Base-by-base conservation (phyloP, 2,329 filamentous ascomycete genomes). In the Fusarium algeriense region DNA sequence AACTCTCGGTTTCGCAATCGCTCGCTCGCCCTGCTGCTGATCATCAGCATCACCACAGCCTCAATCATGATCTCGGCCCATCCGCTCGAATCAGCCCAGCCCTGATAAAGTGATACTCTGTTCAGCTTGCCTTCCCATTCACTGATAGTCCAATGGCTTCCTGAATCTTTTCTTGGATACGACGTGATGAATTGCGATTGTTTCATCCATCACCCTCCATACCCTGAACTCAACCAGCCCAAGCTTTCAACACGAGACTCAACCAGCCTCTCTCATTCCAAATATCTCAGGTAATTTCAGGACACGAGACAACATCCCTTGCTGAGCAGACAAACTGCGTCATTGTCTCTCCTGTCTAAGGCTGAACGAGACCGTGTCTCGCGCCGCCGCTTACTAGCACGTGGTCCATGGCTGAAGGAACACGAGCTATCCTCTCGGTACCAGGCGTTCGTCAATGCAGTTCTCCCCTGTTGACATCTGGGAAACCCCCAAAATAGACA, bases 401-500 rank as follows among this genome's bases (percentile, higher is more conserved):
- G 71, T 75, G 71, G 68, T 52, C 46, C 32, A 63, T 64, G 60
- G 59, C 52, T 58, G 45, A 55, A 60, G 45, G 58, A 73, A 74
- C 73, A 76, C 74, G 73, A 74, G 64, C 50, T 68, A 50, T 54
- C 50, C 26, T 15, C 30, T 52, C 41, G 63, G 57, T 69, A 66
- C 56, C 56, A 49, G 56, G 60, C 40, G 60, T 65, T 64, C 59
- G 55, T 74, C 53, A 58, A 64, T 68, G 61, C 61, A 63, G 45
- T 60, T 6, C 56, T 20, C 63, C 70, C 72, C 64, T 70, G 67
- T 67, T 71, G 62, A 69, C 67, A 61, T 69, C 41, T 71, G 49
- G 49, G 52, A 69, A 48, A 44, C 48, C 28, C 67, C 64, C 60
- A 75, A 76, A 76, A 76, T 75, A 75, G 71, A 56, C 30, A 60